These are phyloP conservation scores for Juncus effusus DNA, from an alignment of 176 grass and related monocot species.

Conservation along the genomic window DNA sequence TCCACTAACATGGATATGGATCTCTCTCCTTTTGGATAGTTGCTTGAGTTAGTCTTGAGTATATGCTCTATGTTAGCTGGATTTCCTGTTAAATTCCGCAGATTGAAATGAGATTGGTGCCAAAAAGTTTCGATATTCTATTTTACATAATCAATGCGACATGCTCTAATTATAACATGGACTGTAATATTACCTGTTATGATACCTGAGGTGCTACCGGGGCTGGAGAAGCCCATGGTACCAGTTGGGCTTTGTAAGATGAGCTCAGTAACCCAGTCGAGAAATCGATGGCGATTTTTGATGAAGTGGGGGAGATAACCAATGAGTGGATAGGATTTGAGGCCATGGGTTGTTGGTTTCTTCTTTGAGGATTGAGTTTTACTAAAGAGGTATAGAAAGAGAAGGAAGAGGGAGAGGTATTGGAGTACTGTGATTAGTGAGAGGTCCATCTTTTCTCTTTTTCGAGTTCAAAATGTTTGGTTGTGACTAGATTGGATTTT, in stretches of 20 bases:
- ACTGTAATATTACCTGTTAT: constrained; percentile 21
- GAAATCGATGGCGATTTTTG: constrained; percentile 39
- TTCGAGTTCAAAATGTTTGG: no score
- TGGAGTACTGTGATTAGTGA: not conserved
- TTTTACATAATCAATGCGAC: no score
- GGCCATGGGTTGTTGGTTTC: constrained; percentile 17
- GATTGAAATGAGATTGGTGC: no score
- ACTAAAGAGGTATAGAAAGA: not conserved
- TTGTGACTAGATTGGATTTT: no score
- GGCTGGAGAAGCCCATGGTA: constrained; percentile 25
- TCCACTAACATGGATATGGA: constrained; percentile 23
- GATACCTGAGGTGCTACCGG: constrained; percentile 18
- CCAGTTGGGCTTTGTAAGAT: constrained; percentile 26
- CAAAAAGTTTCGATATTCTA: no score
- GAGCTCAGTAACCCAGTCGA: constrained; percentile 34
- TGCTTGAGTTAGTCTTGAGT: constrained; percentile 32
- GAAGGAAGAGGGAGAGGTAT: not conserved
- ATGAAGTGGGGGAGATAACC: constrained; percentile 40
- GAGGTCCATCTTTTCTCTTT: constrained; percentile 6
- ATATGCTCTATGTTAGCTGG: constrained; percentile 42
- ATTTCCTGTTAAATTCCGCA: constrained; percentile 26
- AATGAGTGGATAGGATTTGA: constrained; percentile 33
- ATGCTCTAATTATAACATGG: no score
- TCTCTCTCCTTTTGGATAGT: constrained; percentile 38
- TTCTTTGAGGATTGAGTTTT: constrained; percentile 14